phyloP scores from a whole-genome alignment of 2,329 filamentous ascomycete genomes.

The Pseudogymnoascus sp. region DNA sequence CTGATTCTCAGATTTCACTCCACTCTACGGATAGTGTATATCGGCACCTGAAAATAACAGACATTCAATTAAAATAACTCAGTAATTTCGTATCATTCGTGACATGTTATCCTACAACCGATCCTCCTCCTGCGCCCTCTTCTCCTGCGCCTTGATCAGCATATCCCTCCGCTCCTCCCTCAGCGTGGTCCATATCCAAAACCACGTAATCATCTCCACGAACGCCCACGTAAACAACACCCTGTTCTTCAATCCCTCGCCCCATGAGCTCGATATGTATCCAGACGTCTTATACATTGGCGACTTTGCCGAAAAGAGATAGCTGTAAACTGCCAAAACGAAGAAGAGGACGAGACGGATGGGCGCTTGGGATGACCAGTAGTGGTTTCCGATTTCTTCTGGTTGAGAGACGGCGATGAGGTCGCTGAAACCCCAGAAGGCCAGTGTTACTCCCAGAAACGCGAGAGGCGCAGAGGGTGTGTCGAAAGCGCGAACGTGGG shows the following conservation, averaged over 20 bases:
- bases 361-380: slow-evolving; percentile 60
- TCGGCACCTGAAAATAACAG: not conserved
- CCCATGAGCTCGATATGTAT: slow-evolving; percentile 38
- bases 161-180: slow-evolving; percentile 51
- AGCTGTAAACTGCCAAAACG: slow-evolving; percentile 54
- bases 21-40: not conserved
- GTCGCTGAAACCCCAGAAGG: slow-evolving; percentile 53
- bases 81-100: not conserved
- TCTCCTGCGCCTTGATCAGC: slow-evolving; percentile 25
- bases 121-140: slow-evolving; percentile 32
- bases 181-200: slow-evolving; percentile 72
- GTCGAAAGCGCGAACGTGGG: slow-evolving; percentile 59
- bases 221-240: slow-evolving; percentile 80
- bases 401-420: slow-evolving; percentile 59
- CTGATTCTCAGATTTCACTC: not conserved
- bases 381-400: slow-evolving; percentile 55
- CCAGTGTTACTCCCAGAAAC: slow-evolving; percentile 62
- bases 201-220: slow-evolving; percentile 76
- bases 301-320: slow-evolving; percentile 48
- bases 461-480: slow-evolving; percentile 62
- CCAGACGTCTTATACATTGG: slow-evolving; percentile 37
- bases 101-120: slow-evolving; percentile 12
- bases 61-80: slow-evolving; percentile 2
- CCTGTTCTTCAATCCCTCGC: slow-evolving; percentile 71
- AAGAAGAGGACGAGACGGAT: slow-evolving; percentile 60